phyloP scores from a whole-genome alignment of 2,329 filamentous ascomycete species.

The Xylariaceae sp. region DNA sequence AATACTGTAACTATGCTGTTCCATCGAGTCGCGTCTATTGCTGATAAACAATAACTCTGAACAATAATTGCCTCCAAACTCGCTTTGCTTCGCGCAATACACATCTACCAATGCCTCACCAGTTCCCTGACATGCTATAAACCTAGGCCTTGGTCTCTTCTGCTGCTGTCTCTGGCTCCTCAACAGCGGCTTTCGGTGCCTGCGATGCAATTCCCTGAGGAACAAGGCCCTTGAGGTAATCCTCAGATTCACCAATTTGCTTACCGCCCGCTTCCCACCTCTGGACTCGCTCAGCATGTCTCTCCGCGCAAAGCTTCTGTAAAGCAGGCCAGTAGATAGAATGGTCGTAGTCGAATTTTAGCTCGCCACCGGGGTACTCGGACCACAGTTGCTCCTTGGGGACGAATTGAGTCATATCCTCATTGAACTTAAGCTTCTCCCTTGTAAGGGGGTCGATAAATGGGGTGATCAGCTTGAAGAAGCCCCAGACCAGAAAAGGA shows the following conservation, averaged over 20 bases:
- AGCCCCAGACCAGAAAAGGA: conserved; percentile 85
- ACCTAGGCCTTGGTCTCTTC: too few species aligned
- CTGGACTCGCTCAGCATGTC: conserved; percentile 55
- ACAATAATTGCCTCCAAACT: too few species aligned
- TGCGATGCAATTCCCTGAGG: conserved; percentile 15
- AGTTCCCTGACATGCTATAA: too few species aligned
- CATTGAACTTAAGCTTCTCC: conserved; percentile 97
- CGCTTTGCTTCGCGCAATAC: too few species aligned
- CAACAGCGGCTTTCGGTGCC: background rate
- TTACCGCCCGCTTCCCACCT: conserved; percentile 80
- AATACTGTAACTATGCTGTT: too few species aligned
- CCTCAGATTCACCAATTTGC: conserved; percentile 79
- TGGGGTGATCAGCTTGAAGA: conserved; percentile 93
- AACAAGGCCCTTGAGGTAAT: conserved; percentile 68
- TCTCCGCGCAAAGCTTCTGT: conserved; percentile 63
- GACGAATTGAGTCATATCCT: conserved; percentile 79
- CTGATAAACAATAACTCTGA: too few species aligned
- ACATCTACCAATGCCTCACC: too few species aligned
- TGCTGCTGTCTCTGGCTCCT: background rate
- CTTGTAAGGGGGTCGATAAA: conserved; percentile 95
- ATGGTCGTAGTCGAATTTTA: conserved; percentile 92
- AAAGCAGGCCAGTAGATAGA: conserved; percentile 83
- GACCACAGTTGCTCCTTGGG: conserved; percentile 79
- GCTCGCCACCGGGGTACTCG: conserved; percentile 66
- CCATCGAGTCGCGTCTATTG: too few species aligned